These are phyloP conservation scores for Triangularia setosa DNA, from an alignment of 2,329 filamentous ascomycete genomes.

Conservation along the genomic window DNA sequence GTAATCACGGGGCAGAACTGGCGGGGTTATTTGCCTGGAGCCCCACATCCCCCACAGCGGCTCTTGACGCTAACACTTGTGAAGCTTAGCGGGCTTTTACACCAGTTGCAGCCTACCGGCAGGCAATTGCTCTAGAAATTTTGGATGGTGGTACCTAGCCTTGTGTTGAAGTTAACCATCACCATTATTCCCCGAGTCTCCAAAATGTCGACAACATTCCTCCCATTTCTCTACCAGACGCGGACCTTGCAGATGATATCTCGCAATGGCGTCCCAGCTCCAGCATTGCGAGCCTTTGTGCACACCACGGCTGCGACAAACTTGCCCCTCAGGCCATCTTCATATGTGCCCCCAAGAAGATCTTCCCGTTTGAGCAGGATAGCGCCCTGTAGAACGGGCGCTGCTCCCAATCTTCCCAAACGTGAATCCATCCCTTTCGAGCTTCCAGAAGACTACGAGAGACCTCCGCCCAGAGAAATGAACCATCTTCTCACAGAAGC, in stretches of 20 bases:
- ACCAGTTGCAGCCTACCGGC: neutral
- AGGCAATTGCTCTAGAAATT: slow-evolving; percentile 11
- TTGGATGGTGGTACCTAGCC: slow-evolving; percentile 8
- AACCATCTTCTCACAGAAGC: slow-evolving; percentile 19
- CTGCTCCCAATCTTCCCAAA: neutral
- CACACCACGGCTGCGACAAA: slow-evolving; percentile 6
- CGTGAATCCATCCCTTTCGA: slow-evolving; percentile 51
- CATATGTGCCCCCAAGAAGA: neutral
- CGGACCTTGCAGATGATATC: slow-evolving; percentile 50
- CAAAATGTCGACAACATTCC: slow-evolving; percentile 47
- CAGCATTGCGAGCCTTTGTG: slow-evolving; percentile 28
- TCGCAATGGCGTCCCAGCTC: slow-evolving; percentile 24
- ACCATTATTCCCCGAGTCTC: too few species aligned
- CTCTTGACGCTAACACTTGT: neutral
- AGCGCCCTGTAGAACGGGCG: neutral
- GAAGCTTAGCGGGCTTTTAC: neutral
- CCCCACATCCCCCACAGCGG: neutral
- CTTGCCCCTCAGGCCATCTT: neutral
- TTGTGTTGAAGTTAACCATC: too few species aligned
- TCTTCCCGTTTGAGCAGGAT: neutral
- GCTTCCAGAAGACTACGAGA: slow-evolving; percentile 35
- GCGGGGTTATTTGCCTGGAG: neutral
- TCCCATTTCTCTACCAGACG: slow-evolving; percentile 72
- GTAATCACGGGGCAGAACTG: slow-evolving; percentile 23
- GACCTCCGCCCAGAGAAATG: slow-evolving; percentile 5